phyloP scores from a whole-genome alignment of 345 rosid species.

The Dimocarpus longan region DNA sequence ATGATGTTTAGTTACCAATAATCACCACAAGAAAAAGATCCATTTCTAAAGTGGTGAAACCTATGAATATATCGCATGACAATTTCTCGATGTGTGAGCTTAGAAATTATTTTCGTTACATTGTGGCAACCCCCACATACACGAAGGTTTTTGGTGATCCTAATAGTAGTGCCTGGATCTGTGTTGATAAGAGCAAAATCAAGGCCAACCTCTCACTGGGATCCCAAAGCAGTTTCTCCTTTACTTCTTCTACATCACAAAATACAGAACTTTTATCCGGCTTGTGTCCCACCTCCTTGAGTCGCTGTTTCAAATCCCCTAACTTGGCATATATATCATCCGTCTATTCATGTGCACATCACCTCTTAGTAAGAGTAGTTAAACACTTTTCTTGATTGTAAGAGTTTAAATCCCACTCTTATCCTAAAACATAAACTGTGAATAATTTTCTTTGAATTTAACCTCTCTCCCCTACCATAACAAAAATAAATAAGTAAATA shows the following conservation, averaged over 20 bases:
- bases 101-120: conserved; percentile 23
- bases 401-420: too few species aligned
- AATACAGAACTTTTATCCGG: conserved; percentile 25
- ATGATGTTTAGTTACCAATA: neutral
- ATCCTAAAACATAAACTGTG: too few species aligned
- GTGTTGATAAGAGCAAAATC: conserved; percentile 29
- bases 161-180: conserved; percentile 21
- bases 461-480: too few species aligned
- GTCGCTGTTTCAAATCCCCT: conserved; percentile 17
- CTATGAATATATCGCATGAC: conserved; percentile 20
- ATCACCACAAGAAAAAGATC: conserved; percentile 11
- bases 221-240: too few species aligned
- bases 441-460: too few species aligned
- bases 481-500: too few species aligned
- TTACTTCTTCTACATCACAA: too few species aligned
- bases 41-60: conserved; percentile 28
- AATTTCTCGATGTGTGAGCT: conserved; percentile 23
- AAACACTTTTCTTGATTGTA: too few species aligned
- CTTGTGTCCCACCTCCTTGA: conserved; percentile 18
- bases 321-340: conserved; percentile 21
- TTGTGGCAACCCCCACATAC: conserved; percentile 30
- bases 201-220: conserved; percentile 25
- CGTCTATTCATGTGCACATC: conserved; percentile 18
- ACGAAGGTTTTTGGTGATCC: conserved; percentile 25
- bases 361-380: too few species aligned